Conservation (phyloP, 2,329 filamentous ascomycete genomes). For the Colletotrichum sublineola region DNA sequence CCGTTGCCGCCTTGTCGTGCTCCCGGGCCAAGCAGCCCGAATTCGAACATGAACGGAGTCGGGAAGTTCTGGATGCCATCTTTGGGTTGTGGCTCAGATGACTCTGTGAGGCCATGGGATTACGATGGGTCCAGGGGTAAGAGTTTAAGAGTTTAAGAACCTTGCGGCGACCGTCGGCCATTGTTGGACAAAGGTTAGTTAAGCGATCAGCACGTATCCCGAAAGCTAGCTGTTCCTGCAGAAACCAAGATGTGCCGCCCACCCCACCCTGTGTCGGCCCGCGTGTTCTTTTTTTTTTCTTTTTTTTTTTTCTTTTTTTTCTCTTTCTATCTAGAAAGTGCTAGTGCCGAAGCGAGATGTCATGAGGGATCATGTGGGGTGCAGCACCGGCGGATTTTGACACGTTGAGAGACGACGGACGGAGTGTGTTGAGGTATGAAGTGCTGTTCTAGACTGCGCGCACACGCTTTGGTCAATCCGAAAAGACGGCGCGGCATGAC, state of each 20-base stretch:
- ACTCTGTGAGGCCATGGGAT: slow-evolving; percentile 1
- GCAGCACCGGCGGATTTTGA: slow-evolving; percentile 1
- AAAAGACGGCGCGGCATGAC: background rate
- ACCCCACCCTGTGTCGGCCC: too few relatives aligned
- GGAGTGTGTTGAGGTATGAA: background rate
- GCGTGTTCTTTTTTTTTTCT: background rate
- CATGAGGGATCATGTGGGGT: background rate
- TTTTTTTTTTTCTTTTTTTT: too few relatives aligned
- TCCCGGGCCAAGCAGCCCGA: slow-evolving; percentile 14
- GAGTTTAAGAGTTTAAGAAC: background rate
- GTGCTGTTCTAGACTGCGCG: background rate
- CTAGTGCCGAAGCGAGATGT: background rate
- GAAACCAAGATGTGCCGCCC: background rate
- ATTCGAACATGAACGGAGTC: background rate
- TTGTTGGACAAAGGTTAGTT: slow-evolving; percentile 8
- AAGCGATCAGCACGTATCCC: slow-evolving; percentile 19
- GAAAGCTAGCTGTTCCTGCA: slow-evolving; percentile 3
- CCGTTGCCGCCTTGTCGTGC: slow-evolving; percentile 15
- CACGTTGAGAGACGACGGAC: background rate
- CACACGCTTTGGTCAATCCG: background rate
- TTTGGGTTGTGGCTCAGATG: slow-evolving; percentile 22
- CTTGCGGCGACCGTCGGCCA: background rate
- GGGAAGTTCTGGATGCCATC: slow-evolving; percentile 14
- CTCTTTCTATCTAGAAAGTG: background rate
- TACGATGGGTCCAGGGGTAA: background rate